These are phyloP conservation scores for Trichoderma breve DNA, from an alignment of 2,329 filamentous ascomycete genomes.

Conservation along the genomic window DNA sequence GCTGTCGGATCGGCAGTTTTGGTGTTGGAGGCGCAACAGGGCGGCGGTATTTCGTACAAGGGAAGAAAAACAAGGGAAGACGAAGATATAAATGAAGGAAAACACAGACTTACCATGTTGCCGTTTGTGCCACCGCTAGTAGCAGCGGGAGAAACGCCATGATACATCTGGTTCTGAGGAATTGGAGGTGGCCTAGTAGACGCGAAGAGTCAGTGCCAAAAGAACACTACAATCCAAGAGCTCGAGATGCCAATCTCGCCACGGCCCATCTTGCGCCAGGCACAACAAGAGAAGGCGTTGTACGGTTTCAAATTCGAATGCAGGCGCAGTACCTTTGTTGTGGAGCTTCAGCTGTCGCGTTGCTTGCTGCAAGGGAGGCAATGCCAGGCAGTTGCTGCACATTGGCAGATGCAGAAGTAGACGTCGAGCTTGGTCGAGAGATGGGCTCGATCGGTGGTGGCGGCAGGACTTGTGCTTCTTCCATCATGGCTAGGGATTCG, in stretches of 20 bases:
- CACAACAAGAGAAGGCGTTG: background rate
- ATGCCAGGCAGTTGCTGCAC: slow-evolving; percentile 47
- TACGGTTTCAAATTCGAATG: background rate
- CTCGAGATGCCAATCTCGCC: background rate
- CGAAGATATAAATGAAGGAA: background rate
- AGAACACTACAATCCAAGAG: background rate
- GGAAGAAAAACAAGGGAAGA: background rate
- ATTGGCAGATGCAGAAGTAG: slow-evolving; percentile 43
- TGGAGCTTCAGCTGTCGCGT: slow-evolving; percentile 40
- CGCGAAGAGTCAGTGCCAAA: background rate
- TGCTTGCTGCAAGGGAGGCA: slow-evolving; percentile 43
- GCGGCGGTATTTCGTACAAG: background rate
- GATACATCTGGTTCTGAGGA: slow-evolving; percentile 17
- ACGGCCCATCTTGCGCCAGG: background rate
- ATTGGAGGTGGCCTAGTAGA: slow-evolving; percentile 13
- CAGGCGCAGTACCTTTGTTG: slow-evolving; percentile 32
- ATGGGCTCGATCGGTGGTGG: slow-evolving; percentile 46
- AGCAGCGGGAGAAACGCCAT: slow-evolving; percentile 38
- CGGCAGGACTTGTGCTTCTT: slow-evolving; percentile 44
- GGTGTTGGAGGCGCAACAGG: slow-evolving; percentile 1
- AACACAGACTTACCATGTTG: slow-evolving; percentile 39
- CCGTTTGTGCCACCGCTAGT: slow-evolving; percentile 40
- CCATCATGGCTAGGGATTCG: slow-evolving; percentile 38
- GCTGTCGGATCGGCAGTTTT: slow-evolving; percentile 10
- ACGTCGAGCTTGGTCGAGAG: slow-evolving; percentile 50